A percentile compares a stretch with the other conserved stretches of the same genome.
Conservation (phyloP, 2,329 filamentous ascomycete species). For the Claviceps sp. region DNA sequence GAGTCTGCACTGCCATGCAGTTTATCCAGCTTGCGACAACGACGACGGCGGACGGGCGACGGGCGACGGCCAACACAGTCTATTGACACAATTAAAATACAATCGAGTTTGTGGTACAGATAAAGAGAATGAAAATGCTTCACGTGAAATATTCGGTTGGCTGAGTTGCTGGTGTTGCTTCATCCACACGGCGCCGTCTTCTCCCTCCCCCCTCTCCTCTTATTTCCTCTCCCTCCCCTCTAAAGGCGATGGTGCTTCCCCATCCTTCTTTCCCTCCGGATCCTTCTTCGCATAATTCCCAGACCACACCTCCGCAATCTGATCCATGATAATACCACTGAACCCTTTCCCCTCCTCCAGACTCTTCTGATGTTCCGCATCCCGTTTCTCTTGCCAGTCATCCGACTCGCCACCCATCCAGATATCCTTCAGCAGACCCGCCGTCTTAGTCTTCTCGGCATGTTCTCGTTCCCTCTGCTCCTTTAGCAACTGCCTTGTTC, state of each 20-base stretch:
- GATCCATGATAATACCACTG: conserved; percentile 41
- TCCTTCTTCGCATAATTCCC: conserved; percentile 21
- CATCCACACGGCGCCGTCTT: not conserved
- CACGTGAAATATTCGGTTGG: not conserved
- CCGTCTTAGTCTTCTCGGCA: conserved; percentile 19
- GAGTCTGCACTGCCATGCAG: not conserved
- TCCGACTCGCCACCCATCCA: conserved; percentile 47
- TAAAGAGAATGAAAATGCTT: not conserved
- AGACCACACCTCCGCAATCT: conserved; percentile 40
- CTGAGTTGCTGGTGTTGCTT: not conserved
- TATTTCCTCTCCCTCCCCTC: conserved; percentile 1
- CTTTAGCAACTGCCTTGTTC: conserved; percentile 32
- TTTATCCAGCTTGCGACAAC: not conserved
- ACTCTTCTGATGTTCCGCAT: conserved; percentile 37
- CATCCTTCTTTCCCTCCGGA: conserved; percentile 9
- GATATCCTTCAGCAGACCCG: conserved; percentile 28
- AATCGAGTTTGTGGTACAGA: not conserved
- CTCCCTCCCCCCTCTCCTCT: not conserved
- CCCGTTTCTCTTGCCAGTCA: conserved; percentile 40
- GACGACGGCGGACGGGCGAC: not conserved
- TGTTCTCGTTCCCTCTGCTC: conserved; percentile 30
- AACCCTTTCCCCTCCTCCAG: conserved; percentile 43
- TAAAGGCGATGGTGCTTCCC: not conserved
- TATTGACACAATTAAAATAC: not conserved
- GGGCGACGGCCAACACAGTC: not conserved